Evolutionary conservation across 805 yeast species (phyloP), one percentile per base, ranked within the genome.

Genomic region (Barnettozyma sp.): DNA sequence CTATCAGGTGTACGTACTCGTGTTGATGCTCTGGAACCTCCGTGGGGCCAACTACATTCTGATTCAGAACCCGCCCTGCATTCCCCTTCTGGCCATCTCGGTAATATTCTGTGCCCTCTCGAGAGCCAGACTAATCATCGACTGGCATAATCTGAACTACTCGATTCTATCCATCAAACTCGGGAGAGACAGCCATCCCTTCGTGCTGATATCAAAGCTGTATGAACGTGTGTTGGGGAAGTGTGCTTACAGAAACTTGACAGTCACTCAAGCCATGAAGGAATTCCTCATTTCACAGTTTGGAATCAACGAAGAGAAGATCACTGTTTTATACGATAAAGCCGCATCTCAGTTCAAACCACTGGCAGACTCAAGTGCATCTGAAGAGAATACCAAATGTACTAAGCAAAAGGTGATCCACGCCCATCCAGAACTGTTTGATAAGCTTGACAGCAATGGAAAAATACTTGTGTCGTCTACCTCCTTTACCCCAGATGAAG

Each of bases 101-200:
- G 70, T 81, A 2, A 16, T 78, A 1, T 76, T 72, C 52, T 70
- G 73, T 39, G 58, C 65, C 40, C 54, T 75, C 28, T 70, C 73
- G 10, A 68, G 76, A 3, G 66, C 88, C 5, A 68, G 71, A 50
- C 58, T 90, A 17, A 69, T 92, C 15, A 73, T 92, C 33, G 99
- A 92, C 59, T 92, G 98, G 98, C 99, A 92, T 59, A 92, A 92
- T 58, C 66, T 92, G 48, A 95, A 94, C 26, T 90, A 74, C 57
- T 73, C 94, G 2, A 84, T 92, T 19, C 59, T 92, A 39, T 78
- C 81, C 35, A 55, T 90, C 51, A 76, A 76, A 46, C 74, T 76
- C 45, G n/a, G n/a, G n/a, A 46, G 50, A 52, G 67, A 5, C 68
- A 68, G 3, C 18, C 56, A 84, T 52, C 78, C 81, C 0, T 57